phyloP scores from a whole-genome alignment of 1,284 basidiomycete species.

The Amylostereum areolatum region DNA sequence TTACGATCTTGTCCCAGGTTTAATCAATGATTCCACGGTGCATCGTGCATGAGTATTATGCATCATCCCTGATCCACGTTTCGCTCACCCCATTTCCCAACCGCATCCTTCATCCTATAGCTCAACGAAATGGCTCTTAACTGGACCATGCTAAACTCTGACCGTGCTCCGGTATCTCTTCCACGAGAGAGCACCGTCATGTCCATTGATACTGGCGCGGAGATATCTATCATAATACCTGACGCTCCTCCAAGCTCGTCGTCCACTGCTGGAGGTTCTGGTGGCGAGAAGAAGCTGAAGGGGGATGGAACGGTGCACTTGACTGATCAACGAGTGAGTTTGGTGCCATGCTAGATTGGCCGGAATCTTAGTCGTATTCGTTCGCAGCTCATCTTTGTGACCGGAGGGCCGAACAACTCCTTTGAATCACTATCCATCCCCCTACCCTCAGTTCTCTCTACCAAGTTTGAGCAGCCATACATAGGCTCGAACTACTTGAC shows the following conservation, averaged over 20 bases:
- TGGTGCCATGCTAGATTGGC: not conserved
- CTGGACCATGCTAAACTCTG: slow-evolving; percentile 62
- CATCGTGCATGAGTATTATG: not conserved
- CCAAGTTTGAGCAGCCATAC: slow-evolving; percentile 69
- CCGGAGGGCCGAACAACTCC: slow-evolving; percentile 32
- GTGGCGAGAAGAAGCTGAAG: slow-evolving; percentile 52
- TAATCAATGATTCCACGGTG: not conserved
- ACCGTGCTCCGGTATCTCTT: slow-evolving; percentile 56
- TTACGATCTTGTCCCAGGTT: not conserved
- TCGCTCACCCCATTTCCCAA: slow-evolving; percentile 1
- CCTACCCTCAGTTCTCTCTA: slow-evolving; percentile 56
- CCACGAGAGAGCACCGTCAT: slow-evolving; percentile 56
- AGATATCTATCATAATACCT: slow-evolving; percentile 53
- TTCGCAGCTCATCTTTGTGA: slow-evolving; percentile 58
- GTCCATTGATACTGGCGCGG: slow-evolving; percentile 49
- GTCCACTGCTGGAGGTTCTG: slow-evolving; percentile 42
- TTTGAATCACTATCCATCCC: slow-evolving; percentile 53
- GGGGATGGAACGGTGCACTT: slow-evolving; percentile 53
- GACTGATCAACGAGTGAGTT: slow-evolving; percentile 66
- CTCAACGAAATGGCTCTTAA: slow-evolving; percentile 62
- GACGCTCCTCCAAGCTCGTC: slow-evolving; percentile 36
- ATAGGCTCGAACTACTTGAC: slow-evolving; percentile 63
- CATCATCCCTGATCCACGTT: not conserved
- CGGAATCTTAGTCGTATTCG: not conserved
- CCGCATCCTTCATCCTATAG: not conserved